phyloP scores from a whole-genome alignment of 108 stramenopile species.

The Skeletonema grethae region DNA sequence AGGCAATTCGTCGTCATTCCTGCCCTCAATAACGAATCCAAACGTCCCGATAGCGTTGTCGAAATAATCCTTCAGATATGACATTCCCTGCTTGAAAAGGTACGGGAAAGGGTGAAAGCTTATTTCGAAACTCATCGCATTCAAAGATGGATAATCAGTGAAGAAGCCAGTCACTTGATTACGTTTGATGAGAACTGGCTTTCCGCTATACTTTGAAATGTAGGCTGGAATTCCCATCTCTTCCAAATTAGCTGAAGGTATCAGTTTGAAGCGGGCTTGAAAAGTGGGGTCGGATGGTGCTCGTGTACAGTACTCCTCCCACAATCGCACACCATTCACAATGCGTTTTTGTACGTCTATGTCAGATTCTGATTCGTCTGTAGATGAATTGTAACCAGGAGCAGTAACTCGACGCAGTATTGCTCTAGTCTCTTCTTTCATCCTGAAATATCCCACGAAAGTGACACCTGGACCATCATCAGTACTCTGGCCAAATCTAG shows the following conservation, averaged over 20 bases:
- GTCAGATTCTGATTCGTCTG: slow-evolving; percentile 38
- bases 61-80: slow-evolving; percentile 77
- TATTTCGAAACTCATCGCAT: slow-evolving; percentile 82
- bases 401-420: slow-evolving; percentile 81
- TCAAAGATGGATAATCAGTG: slow-evolving; percentile 66
- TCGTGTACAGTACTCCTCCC: slow-evolving; percentile 76
- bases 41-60: slow-evolving; percentile 69
- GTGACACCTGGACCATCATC: slow-evolving; percentile 80
- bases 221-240: slow-evolving; percentile 80
- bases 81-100: slow-evolving; percentile 77
- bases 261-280: slow-evolving; percentile 79
- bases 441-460: slow-evolving; percentile 69
- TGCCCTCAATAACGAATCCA: slow-evolving; percentile 84
- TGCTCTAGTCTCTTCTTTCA: slow-evolving; percentile 77
- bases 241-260: slow-evolving; percentile 67
- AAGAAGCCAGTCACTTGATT: slow-evolving; percentile 78
- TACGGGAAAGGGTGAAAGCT: slow-evolving; percentile 85
- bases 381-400: slow-evolving; percentile 62
- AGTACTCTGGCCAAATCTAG: slow-evolving; percentile 49
- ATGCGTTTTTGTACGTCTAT: slow-evolving; percentile 59
- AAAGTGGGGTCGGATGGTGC: slow-evolving; percentile 72
- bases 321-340: slow-evolving; percentile 77
- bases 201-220: slow-evolving; percentile 84
- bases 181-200: slow-evolving; percentile 85
- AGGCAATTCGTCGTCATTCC: slow-evolving; percentile 59